Base-by-base conservation (phyloP, 352 stramenopile genomes). In the Phytophthora sojae region DNA sequence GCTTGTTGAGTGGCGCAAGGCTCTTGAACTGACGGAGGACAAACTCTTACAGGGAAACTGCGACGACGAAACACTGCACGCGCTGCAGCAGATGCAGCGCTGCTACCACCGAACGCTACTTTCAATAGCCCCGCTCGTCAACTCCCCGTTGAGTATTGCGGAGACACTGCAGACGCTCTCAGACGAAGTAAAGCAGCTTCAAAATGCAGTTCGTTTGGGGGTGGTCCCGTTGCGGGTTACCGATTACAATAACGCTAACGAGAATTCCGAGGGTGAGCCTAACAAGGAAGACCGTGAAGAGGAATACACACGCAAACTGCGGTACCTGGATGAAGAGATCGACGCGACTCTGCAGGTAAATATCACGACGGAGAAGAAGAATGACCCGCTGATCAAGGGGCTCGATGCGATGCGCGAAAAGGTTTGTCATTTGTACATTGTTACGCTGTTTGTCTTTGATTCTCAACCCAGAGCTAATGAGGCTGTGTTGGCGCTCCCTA, bases 321-420 rank as follows among this genome's bases (percentile, higher is more conserved):
- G 75, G 30, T 90, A 88, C 58, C 59, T 94, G 55, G 76, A 88
- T 68, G 84, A 92, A 73, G 86, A 93, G 44, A 77, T 92, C 15
- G 71, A 81, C 14, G 86, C 82, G 9, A 91, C 84, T n/a, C 58
- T 90, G 8, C 82, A 88, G 39, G 82, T 92, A 26, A 91, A 91
- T 37, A 74, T 84, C 26, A 77, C 76, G 23, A 94, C 86, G 0
- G 84, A 91, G 64, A 91, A 92, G 74, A 89, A 90, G 67, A 91
- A 91, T 61, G 84, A 93, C n/a, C 82, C 84, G 25, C 59, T 93
- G 25, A 81, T 92, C 73, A 94, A 92, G 68, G 71, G 72, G 29
- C 61, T 94, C 9, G 82, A 94, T 42, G 52, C 56, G 0, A 90
- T 91, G 80, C 79, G 80, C 17, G 82, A 93, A 62, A 93, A 93